These are phyloP conservation scores for Tephrocybe sp. DNA, from an alignment of 768 basidiomycete species.

Conservation along the genomic window DNA sequence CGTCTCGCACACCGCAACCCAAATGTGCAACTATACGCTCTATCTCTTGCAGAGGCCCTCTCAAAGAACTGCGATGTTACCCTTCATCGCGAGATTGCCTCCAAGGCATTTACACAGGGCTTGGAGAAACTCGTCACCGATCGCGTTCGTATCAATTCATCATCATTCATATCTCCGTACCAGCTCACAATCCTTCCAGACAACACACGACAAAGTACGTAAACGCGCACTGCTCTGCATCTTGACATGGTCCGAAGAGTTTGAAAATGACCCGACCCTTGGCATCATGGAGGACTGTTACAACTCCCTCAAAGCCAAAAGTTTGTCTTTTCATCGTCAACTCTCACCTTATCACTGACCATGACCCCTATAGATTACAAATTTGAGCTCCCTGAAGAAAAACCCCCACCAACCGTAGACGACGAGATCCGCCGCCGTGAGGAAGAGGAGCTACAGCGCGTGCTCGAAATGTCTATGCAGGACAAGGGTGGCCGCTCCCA, in stretches of 20 bases:
- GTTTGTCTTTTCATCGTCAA: conserved; percentile 34
- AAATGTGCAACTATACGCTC: conserved; percentile 93
- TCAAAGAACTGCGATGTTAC: conserved; percentile 87
- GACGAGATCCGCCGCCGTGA: conserved; percentile 82
- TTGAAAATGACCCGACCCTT: conserved; percentile 73
- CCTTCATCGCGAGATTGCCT: conserved; percentile 84
- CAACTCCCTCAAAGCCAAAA: conserved; percentile 76
- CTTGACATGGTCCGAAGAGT: conserved; percentile 82
- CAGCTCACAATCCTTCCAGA: conserved; percentile 46
- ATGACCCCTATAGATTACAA: conserved; percentile 55
- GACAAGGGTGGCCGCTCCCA: conserved; percentile 79
- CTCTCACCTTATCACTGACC: background rate
- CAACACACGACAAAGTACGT: conserved; percentile 89
- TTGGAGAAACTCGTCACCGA: conserved; percentile 87
- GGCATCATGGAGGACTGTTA: conserved; percentile 93
- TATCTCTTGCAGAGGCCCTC: conserved; percentile 84
- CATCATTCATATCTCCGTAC: background rate
- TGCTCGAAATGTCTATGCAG: conserved; percentile 88
- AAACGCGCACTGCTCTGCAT: conserved; percentile 69
- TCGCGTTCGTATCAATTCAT: conserved; percentile 50
- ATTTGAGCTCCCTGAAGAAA: conserved; percentile 60
- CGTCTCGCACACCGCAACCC: conserved; percentile 92
- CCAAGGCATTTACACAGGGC: conserved; percentile 86
- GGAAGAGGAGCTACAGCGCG: conserved; percentile 93
- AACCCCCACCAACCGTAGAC: conserved; percentile 66